Evolutionary conservation across 306 rosid species (phyloP), one percentile per base, ranked within the genome.

Genomic region (Vigna nakashimae): DNA sequence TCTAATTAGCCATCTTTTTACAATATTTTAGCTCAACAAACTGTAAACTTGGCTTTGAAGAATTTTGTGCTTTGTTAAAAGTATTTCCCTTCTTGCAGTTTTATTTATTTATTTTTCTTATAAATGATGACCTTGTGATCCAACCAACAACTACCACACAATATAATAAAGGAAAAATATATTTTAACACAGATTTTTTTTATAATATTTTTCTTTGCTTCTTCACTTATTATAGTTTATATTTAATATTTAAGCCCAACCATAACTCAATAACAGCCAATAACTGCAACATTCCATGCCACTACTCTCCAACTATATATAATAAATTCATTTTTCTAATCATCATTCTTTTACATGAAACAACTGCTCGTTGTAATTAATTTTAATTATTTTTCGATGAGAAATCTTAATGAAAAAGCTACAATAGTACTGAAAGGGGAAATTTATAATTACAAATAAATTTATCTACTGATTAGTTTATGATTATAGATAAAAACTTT

Each of bases 21-120:
- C 28, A 26, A 26, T 26, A 59, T 28, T 16, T 65, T 50, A 55
- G 79, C 30, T 65, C 63, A 80, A 65, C 84, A 65, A 71, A 73
- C 79, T 40, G 17, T 10, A 55, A 80, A 80, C 84, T 67, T 74
- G 0, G 48, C 14, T 58, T 58, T 48, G 65, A 73, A 74, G 75
- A 63, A 53, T 53, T 48, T 18, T 48, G 38, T 63, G 36, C 15
- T 17, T 20, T 20, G 22, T 20, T 0, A 20, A 20, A 1, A 20
- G 22, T 20, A 20, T 20, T 20, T 20, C 22, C 22, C 22, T 20
- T 20, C 22, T 20, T 20, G 22, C 22, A 20, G 22, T 20, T 20
- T 20, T 20, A 20, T 20, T 20, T 20, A 20, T 20, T 20, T 20
- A 20, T 20, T 20, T 20, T 20, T 20, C 22, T 0, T 20, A 20